Base-by-base conservation (phyloP, 768 basidiomycete genomes). In the Tulasnella sp. region DNA sequence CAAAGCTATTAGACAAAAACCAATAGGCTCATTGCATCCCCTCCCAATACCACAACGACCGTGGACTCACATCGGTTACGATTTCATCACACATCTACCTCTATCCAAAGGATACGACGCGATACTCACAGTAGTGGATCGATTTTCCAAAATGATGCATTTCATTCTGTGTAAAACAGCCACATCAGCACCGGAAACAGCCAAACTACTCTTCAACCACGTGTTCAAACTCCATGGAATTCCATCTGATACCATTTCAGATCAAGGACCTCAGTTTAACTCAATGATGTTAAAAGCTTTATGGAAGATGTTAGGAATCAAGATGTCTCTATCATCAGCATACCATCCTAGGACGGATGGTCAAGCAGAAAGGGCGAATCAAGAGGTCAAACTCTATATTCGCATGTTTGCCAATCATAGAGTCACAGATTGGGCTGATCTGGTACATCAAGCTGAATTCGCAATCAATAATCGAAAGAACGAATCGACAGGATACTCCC, bases 141-240 rank as follows among this genome's bases (percentile, higher is more conserved):
- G 42, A 40, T 40, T 51, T 8, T 29, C 37, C 19, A 51, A 51
- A 29, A 9, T 25, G 19, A 41, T 27, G 4, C 48, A 51, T 13
- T 51, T 51, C 27, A 32, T 29, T 19, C 45, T 19, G 12, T 19
- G 12, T 13, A 31, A 40, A 29, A 50, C 12, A 19, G 25, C 44
- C 57, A 25, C 73, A 27, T 67, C 70, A 1, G 58, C 61, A 43
- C 48, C 55, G 29, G 55, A 66, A 16, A 58, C 53, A 6, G 57
- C 65, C 33, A 58, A 52, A 65, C 43, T 72, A 1, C 72, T 69
- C 57, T 63, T 70, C 8, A 56, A 64, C 16, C 59, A 62, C 22
- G 59, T 72, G 22, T 71, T 65, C 51, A 51, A 50, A 16, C 8
- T 33, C 9, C 48, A 53, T 37, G 52, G 52, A 24, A 12, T 52